Evolutionary conservation across 176 grass and related monocot species (phyloP), one percentile per base, ranked within the genome.

Genomic region (Secale cereale): DNA sequence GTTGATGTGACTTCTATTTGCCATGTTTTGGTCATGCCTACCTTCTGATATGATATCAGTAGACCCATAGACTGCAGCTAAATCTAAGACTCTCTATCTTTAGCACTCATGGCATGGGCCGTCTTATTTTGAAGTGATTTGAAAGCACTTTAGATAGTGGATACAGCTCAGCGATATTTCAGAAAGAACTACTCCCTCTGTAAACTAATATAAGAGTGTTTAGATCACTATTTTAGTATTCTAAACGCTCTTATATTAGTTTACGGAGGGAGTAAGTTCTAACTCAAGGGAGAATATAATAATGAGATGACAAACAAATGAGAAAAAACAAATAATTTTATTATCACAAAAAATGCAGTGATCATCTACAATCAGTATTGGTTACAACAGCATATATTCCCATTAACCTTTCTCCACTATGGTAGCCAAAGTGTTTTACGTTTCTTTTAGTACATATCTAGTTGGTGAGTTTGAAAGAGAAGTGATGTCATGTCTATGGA

Each of bases 311-410:
- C 26, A 82, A n/a, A 78, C 20, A 70, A 71, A 14, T 50, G 39
- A 56, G 36, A 27, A 65, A 48, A 54, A 65, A 2, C 43, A 78
- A 37, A 60, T 28, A 88, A 83, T 56, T 25, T 23, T 41, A 78
- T 23, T 41, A 78, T 63, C 30, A 68, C 30, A 65, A 54, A 23
- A 41, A 32, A 3, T 22, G 36, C 10, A 25, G 40, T 88, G 65
- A 71, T 63, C 28, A 46, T 15, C 29, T 70, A 36, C 28, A 39
- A 29, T 62, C 70, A 9, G 29, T 70, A 45, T 65, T 48, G 17
- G 59, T 64, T 57, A 27, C 12, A 20, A 26, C 2, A 32, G 66
- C 78, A 79, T 72, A 88, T 73, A 70, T 62, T 77, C 79, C 22
- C 10, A 35, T 26, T 76, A 6, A 78, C 36, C 15, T 63, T 88